Conservation (phyloP, 495 filamentous ascomycete species). For the Aspergillus conjunctus region DNA sequence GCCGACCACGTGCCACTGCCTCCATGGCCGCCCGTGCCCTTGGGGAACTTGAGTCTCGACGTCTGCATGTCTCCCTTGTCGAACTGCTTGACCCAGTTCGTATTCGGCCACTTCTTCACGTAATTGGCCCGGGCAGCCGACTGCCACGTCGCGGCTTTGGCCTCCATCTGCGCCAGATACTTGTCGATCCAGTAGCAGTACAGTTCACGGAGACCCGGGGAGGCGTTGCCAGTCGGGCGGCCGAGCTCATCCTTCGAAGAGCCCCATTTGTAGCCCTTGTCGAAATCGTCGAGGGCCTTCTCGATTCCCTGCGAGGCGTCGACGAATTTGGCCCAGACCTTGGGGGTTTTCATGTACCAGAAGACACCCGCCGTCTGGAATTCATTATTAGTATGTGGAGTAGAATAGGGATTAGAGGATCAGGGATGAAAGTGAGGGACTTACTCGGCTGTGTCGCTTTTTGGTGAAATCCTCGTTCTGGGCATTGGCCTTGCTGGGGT, state of each 20-base stretch:
- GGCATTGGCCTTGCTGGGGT: background rate
- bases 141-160: background rate
- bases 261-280: background rate
- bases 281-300: background rate
- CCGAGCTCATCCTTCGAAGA: background rate
- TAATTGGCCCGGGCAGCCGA: background rate
- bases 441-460: background rate
- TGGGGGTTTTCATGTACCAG: slow-evolving; percentile 3
- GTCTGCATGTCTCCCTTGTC: background rate
- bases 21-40: slow-evolving; percentile 1
- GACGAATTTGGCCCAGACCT: slow-evolving; percentile 1
- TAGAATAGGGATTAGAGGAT: too few species aligned
- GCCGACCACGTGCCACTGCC: background rate
- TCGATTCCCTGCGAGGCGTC: slow-evolving; percentile 6
- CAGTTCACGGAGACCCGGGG: slow-evolving; percentile 1
- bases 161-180: background rate
- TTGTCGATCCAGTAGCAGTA: slow-evolving; percentile 11
- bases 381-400: background rate
- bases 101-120: background rate
- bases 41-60: background rate
- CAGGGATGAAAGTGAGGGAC: background rate
- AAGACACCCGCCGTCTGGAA: slow-evolving; percentile 4
- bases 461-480: background rate
- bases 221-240: background rate
- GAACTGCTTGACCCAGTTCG: background rate